Percentiles rank a stretch among this genome's conserved stretches.
phyloP scores from a whole-genome alignment of 2,329 filamentous ascomycete species.

The Cladosporium oxysporum region DNA sequence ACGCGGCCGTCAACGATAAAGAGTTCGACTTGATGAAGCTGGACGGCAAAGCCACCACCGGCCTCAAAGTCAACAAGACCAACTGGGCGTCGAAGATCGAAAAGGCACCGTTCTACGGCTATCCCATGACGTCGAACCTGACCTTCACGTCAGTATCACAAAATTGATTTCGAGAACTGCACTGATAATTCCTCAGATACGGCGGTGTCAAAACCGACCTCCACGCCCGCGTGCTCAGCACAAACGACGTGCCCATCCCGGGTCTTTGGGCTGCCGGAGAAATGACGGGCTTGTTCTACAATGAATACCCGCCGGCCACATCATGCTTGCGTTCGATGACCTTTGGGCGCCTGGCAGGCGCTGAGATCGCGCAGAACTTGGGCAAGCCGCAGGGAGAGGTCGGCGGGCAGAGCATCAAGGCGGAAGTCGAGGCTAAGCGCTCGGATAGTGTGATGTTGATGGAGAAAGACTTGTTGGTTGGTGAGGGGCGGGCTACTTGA shows the following conservation, averaged over 20 bases:
- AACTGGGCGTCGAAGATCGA: slow-evolving; percentile 46
- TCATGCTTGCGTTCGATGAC: slow-evolving; percentile 37
- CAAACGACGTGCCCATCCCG: slow-evolving; percentile 43
- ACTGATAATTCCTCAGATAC: slow-evolving; percentile 33
- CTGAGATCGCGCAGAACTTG: slow-evolving; percentile 34
- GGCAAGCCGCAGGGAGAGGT: slow-evolving; percentile 16
- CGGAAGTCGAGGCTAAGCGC: slow-evolving; percentile 10
- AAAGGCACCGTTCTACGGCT: slow-evolving; percentile 44
- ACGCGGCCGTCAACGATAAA: slow-evolving; percentile 43
- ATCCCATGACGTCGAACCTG: slow-evolving; percentile 33
- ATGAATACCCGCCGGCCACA: slow-evolving; percentile 41
- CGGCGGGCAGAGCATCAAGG: slow-evolving; percentile 15
- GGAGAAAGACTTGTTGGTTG: slow-evolving; percentile 16
- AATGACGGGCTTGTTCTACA: slow-evolving; percentile 40
- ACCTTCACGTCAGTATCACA: slow-evolving; percentile 30
- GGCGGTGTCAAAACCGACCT: slow-evolving; percentile 45
- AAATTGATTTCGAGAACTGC: not conserved
- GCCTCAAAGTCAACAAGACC: slow-evolving; percentile 41
- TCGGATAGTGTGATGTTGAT: slow-evolving; percentile 18
- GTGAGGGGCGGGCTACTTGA: slow-evolving; percentile 1
- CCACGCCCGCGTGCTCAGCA: slow-evolving; percentile 42
- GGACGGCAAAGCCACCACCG: slow-evolving; percentile 43
- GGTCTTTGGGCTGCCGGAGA: slow-evolving; percentile 40
- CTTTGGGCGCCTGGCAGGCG: slow-evolving; percentile 37
- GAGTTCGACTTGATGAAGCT: slow-evolving; percentile 46